phyloP scores from a whole-genome alignment of 768 basidiomycete genomes.

The Cystobasidium tubakii region DNA sequence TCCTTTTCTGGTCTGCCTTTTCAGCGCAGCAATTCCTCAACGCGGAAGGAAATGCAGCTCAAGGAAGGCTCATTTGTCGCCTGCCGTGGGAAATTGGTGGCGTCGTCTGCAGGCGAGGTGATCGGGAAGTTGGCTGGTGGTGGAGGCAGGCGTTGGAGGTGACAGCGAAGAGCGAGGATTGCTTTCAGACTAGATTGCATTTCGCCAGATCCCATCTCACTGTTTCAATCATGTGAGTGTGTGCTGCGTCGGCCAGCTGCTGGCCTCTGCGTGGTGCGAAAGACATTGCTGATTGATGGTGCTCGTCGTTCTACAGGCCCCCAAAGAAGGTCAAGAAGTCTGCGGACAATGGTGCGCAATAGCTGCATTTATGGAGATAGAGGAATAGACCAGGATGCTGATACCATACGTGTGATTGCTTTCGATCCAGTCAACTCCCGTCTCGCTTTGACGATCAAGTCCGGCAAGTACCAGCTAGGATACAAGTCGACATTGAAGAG shows the following conservation, averaged over 20 bases:
- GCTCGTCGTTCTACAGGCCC: constrained; percentile 3
- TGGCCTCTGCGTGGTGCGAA: background rate
- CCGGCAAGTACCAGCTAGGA: constrained; percentile 91
- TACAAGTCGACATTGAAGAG: constrained; percentile 98
- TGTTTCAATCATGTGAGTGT: constrained; percentile 10
- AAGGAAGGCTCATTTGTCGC: background rate
- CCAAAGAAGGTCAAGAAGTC: constrained; percentile 32
- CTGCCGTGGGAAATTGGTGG: background rate
- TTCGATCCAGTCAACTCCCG: constrained; percentile 41
- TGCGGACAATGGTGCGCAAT: constrained; percentile 13
- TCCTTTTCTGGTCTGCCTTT: background rate
- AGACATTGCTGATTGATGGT: background rate
- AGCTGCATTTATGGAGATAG: background rate
- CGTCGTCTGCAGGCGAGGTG: background rate
- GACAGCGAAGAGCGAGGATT: background rate
- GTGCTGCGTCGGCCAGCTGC: no score
- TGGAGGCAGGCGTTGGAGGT: background rate
- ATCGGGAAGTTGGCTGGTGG: background rate
- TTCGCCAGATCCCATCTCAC: background rate
- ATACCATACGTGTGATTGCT: background rate
- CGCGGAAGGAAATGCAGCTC: background rate
- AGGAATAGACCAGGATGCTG: background rate
- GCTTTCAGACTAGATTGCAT: constrained; percentile 1
- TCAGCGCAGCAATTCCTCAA: no score
- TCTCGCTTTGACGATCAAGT: constrained; percentile 83